Percentiles rank a stretch among this genome's conserved stretches.
phyloP scores from a whole-genome alignment of 208 protist genomes.

The Leishmania gerbilli region DNA sequence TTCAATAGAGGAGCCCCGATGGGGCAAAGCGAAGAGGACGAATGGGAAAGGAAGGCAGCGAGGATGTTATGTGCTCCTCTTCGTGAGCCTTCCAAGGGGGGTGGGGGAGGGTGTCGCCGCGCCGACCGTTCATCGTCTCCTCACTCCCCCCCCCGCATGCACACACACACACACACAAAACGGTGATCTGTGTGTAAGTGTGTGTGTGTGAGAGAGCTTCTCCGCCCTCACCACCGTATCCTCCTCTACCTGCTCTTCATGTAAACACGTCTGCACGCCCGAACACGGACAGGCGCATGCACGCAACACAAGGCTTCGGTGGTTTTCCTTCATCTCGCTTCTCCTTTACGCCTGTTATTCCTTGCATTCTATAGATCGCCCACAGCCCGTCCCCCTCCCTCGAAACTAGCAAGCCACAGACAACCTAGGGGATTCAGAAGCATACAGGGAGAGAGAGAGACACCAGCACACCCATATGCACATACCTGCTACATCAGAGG shows the following conservation, averaged over 20 bases:
- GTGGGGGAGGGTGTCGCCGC: not conserved
- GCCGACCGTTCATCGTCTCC: not conserved
- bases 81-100: not conserved
- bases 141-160: not conserved
- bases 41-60: not conserved
- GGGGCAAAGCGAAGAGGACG: too few species aligned
- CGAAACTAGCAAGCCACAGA: not conserved
- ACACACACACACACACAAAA: slow-evolving; percentile 2
- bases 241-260: not conserved
- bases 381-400: not conserved
- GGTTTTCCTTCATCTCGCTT: not conserved
- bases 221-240: not conserved
- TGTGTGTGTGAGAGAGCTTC: not conserved
- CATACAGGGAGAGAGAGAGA: not conserved
- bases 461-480: not conserved
- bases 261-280: not conserved
- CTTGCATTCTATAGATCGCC: not conserved
- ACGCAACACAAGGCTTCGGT: not conserved
- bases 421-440: not conserved
- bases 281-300: not conserved
- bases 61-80: not conserved
- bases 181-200: not conserved
- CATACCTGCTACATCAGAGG: slow-evolving; percentile 1
- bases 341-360: not conserved
- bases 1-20: too few species aligned